A percentile compares a stretch with the other conserved stretches of the same genome.
Evolutionary conservation across 2,329 filamentous ascomycete species (phyloP).

Genomic region (Aspergillus neoniger): DNA sequence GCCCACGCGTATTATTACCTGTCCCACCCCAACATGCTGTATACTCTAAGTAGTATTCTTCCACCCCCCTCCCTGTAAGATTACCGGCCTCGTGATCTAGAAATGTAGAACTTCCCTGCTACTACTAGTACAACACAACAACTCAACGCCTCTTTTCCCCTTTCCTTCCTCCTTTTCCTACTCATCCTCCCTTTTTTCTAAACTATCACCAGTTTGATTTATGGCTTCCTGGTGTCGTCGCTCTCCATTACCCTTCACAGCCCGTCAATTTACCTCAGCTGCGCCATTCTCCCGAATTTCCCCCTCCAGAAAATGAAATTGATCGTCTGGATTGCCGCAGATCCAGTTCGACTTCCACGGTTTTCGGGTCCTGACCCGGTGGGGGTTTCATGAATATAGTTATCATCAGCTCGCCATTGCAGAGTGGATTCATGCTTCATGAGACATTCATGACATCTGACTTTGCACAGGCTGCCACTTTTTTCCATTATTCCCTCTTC

Average conservation of each 20-base stretch:
- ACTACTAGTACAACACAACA: background rate
- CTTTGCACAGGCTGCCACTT: background rate
- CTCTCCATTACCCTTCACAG: background rate
- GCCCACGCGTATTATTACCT: too few relatives aligned
- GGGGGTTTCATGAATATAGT: background rate
- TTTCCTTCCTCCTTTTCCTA: background rate
- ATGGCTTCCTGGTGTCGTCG: background rate
- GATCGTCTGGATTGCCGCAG: background rate
- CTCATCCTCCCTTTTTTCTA: background rate
- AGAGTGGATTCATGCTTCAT: background rate
- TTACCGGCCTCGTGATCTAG: background rate
- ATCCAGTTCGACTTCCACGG: background rate
- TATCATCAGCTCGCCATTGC: conserved; percentile 1
- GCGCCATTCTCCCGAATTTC: background rate
- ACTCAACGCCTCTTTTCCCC: background rate
- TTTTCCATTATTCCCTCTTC: too few relatives aligned
- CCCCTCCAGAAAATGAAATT: background rate
- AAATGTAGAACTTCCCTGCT: background rate
- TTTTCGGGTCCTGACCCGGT: background rate
- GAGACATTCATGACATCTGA: background rate
- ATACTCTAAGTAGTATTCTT: too few relatives aligned
- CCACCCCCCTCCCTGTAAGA: background rate
- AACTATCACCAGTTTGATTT: background rate
- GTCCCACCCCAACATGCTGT: too few relatives aligned
- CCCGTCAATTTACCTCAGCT: background rate